Percentiles rank a stretch among this genome's conserved stretches.
These are phyloP conservation scores for Salix arbutifolia DNA, from an alignment of 345 rosid species.

Conservation along the genomic window DNA sequence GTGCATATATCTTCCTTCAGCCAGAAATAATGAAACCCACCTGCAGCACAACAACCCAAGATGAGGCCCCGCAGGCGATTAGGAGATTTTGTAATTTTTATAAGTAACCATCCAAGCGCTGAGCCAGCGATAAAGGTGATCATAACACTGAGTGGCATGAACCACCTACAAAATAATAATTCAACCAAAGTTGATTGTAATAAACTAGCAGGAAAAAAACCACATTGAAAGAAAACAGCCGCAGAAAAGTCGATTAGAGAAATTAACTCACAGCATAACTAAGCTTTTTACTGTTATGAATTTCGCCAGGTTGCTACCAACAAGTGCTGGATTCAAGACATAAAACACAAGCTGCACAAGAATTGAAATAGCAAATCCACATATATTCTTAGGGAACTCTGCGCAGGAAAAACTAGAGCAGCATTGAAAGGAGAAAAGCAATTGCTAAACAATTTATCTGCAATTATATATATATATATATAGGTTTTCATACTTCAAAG, in stretches of 20 bases:
- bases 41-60: conserved; percentile 52
- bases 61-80: conserved; percentile 37
- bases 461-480: too few species aligned
- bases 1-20: background rate
- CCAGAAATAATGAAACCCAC: conserved; percentile 9
- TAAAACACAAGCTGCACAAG: conserved; percentile 30
- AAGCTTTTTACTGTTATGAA: conserved; percentile 32
- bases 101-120: conserved; percentile 42
- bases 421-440: background rate
- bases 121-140: conserved; percentile 42
- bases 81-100: conserved; percentile 40
- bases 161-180: conserved; percentile 36
- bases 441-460: too few species aligned
- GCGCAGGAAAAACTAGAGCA: background rate
- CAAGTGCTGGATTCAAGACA: conserved; percentile 42
- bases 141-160: conserved; percentile 52
- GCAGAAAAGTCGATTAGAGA: background rate
- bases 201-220: background rate
- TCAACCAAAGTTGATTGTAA: background rate
- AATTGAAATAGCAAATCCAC: background rate
- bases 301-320: conserved; percentile 32
- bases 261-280: conserved; percentile 28
- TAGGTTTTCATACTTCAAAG: too few species aligned
- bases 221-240: background rate
- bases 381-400: too few species aligned